A percentile compares a stretch with the other conserved stretches of the same genome.
Evolutionary conservation across 73 alveolate species (phyloP).

Genomic region (Halteria grandinella): DNA sequence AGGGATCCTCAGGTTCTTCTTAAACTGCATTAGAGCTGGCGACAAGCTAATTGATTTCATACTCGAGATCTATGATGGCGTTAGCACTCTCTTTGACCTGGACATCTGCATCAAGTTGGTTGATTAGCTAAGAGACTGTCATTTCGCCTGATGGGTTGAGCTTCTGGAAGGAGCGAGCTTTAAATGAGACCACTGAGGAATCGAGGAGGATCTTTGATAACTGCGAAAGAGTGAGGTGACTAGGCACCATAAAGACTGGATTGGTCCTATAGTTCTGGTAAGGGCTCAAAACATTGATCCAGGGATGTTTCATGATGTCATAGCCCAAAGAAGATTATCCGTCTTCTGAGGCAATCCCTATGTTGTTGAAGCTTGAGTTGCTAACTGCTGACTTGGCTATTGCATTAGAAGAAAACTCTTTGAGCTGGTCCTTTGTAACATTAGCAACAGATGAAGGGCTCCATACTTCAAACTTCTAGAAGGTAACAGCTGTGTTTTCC

Average conservation of each 20-base stretch:
- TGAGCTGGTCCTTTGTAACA: no score
- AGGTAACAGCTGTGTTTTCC: neutral
- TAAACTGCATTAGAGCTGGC: neutral
- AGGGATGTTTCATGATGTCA: slow-evolving; percentile 38
- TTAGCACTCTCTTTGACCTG: neutral
- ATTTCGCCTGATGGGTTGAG: no score
- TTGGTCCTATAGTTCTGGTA: slow-evolving; percentile 29
- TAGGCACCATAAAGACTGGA: slow-evolving; percentile 56
- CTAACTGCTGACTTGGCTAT: no score
- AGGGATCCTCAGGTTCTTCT: neutral
- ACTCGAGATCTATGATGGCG: slow-evolving; percentile 16
- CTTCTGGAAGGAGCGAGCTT: no score
- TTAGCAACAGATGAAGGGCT: no score
- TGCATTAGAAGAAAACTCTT: no score
- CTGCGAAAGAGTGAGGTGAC: neutral
- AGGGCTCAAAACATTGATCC: slow-evolving; percentile 12
- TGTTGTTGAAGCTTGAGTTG: no score
- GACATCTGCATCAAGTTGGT: neutral
- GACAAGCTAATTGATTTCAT: slow-evolving; percentile 18
- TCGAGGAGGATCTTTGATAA: slow-evolving; percentile 35
- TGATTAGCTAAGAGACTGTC: neutral
- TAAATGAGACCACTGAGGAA: no score
- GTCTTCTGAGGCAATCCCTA: no score
- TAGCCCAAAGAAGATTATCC: no score
- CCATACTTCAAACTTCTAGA: slow-evolving; percentile 49